Conservation (phyloP, 352 stramenopile genomes). For the Phytophthora colocasiae region DNA sequence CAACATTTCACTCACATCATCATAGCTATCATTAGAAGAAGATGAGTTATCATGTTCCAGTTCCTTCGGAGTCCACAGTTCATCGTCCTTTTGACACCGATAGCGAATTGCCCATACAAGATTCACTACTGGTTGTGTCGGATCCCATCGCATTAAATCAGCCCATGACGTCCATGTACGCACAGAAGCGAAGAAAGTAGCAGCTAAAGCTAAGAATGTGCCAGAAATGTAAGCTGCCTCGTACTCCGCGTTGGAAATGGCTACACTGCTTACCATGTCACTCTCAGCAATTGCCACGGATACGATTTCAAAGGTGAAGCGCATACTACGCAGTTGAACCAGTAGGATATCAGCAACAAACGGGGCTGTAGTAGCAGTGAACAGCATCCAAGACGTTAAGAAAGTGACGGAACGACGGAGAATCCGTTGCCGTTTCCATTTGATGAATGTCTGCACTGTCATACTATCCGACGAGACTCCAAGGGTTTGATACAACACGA, state of each 20-base stretch:
- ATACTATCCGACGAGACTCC: slow-evolving; percentile 22
- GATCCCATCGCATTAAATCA: slow-evolving; percentile 31
- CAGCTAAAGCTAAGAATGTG: slow-evolving; percentile 8
- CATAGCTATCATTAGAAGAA: slow-evolving; percentile 21
- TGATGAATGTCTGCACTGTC: slow-evolving; percentile 33
- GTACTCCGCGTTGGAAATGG: slow-evolving; percentile 27
- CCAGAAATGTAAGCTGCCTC: slow-evolving; percentile 23
- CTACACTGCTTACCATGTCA: slow-evolving; percentile 30
- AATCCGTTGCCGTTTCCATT: slow-evolving; percentile 31
- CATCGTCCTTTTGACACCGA: slow-evolving; percentile 11
- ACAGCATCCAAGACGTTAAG: slow-evolving; percentile 27
- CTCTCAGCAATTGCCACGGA: slow-evolving; percentile 34
- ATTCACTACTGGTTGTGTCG: slow-evolving; percentile 1
- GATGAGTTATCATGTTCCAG: slow-evolving; percentile 4
- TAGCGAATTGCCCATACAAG: slow-evolving; percentile 1
- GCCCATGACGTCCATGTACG: slow-evolving; percentile 31
- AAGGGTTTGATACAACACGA: slow-evolving; percentile 12
- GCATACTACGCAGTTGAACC: slow-evolving; percentile 34
- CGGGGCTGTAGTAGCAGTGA: slow-evolving; percentile 22
- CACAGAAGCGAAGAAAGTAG: slow-evolving; percentile 29
- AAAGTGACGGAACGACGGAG: slow-evolving; percentile 28
- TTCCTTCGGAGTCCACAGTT: slow-evolving; percentile 31
- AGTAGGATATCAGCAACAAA: slow-evolving; percentile 36
- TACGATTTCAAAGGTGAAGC: slow-evolving; percentile 41
- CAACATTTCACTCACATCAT: slow-evolving; percentile 23